Percentiles rank a stretch among this genome's conserved stretches.
Conservation (phyloP, 129 eudicot species). For the Tagetes patula region DNA sequence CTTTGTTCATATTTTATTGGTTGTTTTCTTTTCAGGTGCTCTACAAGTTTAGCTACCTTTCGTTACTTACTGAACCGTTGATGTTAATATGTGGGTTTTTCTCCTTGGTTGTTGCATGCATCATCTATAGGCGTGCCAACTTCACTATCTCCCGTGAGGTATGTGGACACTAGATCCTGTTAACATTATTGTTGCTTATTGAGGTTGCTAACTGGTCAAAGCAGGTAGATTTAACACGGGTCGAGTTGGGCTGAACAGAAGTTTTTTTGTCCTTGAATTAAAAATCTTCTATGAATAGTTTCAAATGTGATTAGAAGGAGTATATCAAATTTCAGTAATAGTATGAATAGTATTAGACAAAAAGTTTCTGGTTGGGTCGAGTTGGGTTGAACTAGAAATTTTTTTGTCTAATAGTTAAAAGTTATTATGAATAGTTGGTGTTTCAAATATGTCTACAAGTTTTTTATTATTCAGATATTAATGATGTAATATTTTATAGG, state of each 20-base stretch:
- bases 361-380: not conserved
- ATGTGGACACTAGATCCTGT: not conserved
- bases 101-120: slow-evolving; percentile 80
- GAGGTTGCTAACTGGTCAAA: not conserved
- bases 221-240: not conserved
- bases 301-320: not conserved
- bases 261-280: not conserved
- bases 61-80: slow-evolving; percentile 79
- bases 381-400: not conserved
- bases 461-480: not conserved
- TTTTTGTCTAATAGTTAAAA: not conserved
- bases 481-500: not conserved
- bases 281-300: not conserved
- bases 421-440: not conserved
- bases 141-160: slow-evolving; percentile 98
- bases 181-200: not conserved
- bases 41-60: slow-evolving; percentile 82
- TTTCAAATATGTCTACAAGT: not conserved
- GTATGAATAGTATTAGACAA: not conserved
- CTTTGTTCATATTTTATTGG: not conserved
- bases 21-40: slow-evolving; percentile 54
- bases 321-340: not conserved
- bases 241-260: not conserved
- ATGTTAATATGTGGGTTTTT: slow-evolving; percentile 87
- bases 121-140: slow-evolving; percentile 74